A percentile compares a stretch with the other conserved stretches of the same genome.
Evolutionary conservation across 2,329 filamentous ascomycete genomes (phyloP).

Genomic region (Didymella exigua): DNA sequence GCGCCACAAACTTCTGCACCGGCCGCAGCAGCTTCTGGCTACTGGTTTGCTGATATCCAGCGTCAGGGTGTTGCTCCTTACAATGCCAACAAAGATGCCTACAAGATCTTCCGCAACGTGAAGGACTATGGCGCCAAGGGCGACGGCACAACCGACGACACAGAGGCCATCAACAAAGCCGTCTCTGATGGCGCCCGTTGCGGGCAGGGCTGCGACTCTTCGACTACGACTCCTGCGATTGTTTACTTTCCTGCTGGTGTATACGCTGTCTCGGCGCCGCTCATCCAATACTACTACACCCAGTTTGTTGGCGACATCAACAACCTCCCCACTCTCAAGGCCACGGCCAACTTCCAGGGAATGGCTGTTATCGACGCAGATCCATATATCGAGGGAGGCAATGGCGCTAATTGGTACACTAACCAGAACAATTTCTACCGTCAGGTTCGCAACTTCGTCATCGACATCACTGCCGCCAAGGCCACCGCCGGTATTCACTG

Average conservation of each 20-base stretch:
- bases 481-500: conserved; percentile 64
- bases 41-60: conserved; percentile 74
- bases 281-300: conserved; percentile 90
- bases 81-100: conserved; percentile 58
- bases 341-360: conserved; percentile 67
- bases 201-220: conserved; percentile 79
- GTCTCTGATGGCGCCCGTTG: conserved; percentile 81
- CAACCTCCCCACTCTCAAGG: conserved; percentile 74
- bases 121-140: conserved; percentile 54
- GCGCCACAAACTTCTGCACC: conserved; percentile 24
- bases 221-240: conserved; percentile 80
- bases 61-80: conserved; percentile 73
- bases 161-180: conserved; percentile 83
- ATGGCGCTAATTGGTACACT: conserved; percentile 57
- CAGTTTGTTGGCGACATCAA: conserved; percentile 85
- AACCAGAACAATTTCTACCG: conserved; percentile 64
- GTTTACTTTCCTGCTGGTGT: conserved; percentile 92
- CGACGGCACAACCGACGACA: conserved; percentile 78
- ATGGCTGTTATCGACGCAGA: conserved; percentile 91
- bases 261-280: conserved; percentile 78
- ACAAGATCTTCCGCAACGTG: conserved; percentile 64
- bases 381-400: conserved; percentile 73
- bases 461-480: conserved; percentile 53
- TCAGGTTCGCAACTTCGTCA: conserved; percentile 60
- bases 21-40: conserved; percentile 49